Conservation (phyloP, 169 alveolate genomes). For the Babesia ovata region DNA sequence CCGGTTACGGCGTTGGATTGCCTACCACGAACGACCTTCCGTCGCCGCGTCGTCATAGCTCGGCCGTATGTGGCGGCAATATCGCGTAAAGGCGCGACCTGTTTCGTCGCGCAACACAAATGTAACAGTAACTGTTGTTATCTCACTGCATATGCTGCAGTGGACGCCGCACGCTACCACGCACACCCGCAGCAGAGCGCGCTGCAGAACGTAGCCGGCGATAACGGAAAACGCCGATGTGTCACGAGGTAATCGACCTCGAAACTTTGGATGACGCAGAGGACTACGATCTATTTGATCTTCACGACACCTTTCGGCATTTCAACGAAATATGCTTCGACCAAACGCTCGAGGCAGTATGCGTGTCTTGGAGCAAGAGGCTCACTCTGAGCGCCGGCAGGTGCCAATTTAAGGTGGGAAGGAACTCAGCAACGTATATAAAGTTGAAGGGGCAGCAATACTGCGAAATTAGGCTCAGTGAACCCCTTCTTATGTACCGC, state of each 20-base stretch:
- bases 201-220: neutral
- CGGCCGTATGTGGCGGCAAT: neutral
- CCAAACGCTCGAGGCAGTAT: constrained; percentile 77
- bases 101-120: neutral
- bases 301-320: constrained; percentile 78
- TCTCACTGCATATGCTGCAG: neutral
- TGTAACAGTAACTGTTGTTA: neutral
- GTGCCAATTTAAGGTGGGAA: constrained; percentile 75
- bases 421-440: neutral
- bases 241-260: constrained; percentile 35
- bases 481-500: constrained; percentile 89
- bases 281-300: constrained; percentile 77
- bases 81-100: neutral
- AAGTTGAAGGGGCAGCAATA: constrained; percentile 71
- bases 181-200: neutral
- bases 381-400: constrained; percentile 93
- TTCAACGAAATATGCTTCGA: constrained; percentile 84
- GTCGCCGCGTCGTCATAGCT: neutral
- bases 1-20: neutral
- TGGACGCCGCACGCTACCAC: neutral
- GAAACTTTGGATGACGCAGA: constrained; percentile 39
- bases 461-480: constrained; percentile 89
- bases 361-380: constrained; percentile 88
- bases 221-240: constrained; percentile 1
- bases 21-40: neutral